Evolutionary conservation across 1,284 basidiomycete species (phyloP), one percentile per base, ranked within the genome.

Genomic region (Ustilago xerochloae): DNA sequence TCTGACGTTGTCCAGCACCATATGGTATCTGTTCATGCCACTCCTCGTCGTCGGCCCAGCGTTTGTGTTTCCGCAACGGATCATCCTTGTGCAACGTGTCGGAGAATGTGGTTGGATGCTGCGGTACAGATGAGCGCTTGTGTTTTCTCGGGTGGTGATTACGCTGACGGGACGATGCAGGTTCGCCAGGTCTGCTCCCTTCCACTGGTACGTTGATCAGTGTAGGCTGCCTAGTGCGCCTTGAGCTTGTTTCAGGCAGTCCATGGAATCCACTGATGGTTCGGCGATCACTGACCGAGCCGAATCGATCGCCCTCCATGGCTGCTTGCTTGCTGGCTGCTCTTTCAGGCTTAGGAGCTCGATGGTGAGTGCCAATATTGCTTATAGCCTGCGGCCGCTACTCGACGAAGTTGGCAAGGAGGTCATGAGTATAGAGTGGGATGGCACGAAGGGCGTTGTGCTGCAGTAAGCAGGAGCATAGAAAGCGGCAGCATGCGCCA

Each of bases 231-330:
- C 47, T 32, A 28, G 8, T 22, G 12, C 28, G 54, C 9, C 18
- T 33, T 39, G 54, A 48, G n/a, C 45, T 29, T 12, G 50, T 38
- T 4, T 22, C 49, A 4, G 41, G 41, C 10, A 58, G 28, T 13
- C 63, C 63, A 48, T 58, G 56, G 1, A 65, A n/a, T n/a, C 28
- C 13, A 12, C 18, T 29, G 28, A 54, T 10, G 2, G 28, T 7
- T 32, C 41, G 18, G 26, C 18, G 24, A 8, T 54, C 51, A 7
- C 49, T 32, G 7, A 6, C 39, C 29, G 29, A 22, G 36, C 29
- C 56, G 5, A 50, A 36, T 22, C n/a, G 3, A 8, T 62, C 49
- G 51, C 46, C 51, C 36, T 20, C 36, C 59, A 62, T 62, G n/a
- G 39, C 48, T 55, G n/a, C 29, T n/a, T n/a, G 13, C 53, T 38